Conservation (phyloP, 2,329 filamentous ascomycete genomes). For the Dactylellina drechsleri region DNA sequence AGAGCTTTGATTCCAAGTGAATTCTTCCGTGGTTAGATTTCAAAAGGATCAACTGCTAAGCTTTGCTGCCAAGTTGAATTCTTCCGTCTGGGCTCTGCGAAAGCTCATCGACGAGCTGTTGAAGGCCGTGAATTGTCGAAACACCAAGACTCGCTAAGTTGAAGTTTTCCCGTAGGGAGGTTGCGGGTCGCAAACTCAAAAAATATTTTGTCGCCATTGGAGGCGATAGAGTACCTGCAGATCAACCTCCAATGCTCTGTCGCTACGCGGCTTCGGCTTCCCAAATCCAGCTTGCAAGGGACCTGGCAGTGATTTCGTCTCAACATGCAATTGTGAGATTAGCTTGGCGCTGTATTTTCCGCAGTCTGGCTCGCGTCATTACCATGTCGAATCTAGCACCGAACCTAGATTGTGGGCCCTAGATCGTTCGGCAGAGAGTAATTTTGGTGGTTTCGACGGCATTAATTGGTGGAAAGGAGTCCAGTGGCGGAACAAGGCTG, state of each 20-base stretch:
- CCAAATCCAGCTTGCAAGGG: slow-evolving; percentile 4
- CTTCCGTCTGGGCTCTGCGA: slow-evolving; percentile 26
- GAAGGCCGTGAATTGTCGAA: slow-evolving; percentile 2
- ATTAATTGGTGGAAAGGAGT: slow-evolving; percentile 32
- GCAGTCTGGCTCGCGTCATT: no score
- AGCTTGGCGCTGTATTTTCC: background rate
- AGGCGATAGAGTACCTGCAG: slow-evolving; percentile 17
- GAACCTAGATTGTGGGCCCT: background rate
- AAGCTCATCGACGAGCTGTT: background rate
- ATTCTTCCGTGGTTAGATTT: slow-evolving; percentile 26
- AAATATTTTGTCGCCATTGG: background rate
- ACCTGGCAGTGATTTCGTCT: slow-evolving; percentile 6
- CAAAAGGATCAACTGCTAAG: background rate
- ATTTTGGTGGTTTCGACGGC: background rate
- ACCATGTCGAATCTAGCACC: no score
- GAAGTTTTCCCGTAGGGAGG: slow-evolving; percentile 25
- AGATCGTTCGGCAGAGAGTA: slow-evolving; percentile 10
- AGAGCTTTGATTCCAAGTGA: slow-evolving; percentile 26
- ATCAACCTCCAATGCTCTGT: no score
- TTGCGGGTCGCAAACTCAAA: background rate
- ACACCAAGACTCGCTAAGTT: slow-evolving; percentile 25
- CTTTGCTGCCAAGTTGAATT: slow-evolving; percentile 29
- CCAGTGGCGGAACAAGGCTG: background rate
- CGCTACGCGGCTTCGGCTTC: no score
- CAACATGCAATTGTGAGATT: background rate